Evolutionary conservation across 2,329 filamentous ascomycete species (phyloP).

Genomic region (Tolypocladium nubicola): DNA sequence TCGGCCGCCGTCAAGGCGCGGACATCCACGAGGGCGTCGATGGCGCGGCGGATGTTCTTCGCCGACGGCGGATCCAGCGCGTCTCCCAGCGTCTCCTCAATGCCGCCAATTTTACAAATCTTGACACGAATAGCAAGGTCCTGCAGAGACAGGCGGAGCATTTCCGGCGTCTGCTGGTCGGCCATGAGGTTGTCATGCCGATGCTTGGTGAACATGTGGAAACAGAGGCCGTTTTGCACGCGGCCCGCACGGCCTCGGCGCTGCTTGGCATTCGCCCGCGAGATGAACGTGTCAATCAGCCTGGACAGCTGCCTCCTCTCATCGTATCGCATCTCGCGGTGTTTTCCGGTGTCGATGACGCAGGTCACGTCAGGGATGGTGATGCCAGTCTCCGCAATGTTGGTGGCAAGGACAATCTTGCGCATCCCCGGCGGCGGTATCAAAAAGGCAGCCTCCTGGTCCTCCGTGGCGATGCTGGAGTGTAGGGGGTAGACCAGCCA

Average conservation of each 20-base stretch:
- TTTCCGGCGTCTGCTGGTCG: slow-evolving; percentile 92
- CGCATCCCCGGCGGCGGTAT: slow-evolving; percentile 71
- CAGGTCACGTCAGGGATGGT: slow-evolving; percentile 97
- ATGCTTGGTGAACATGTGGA: slow-evolving; percentile 87
- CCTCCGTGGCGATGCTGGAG: slow-evolving; percentile 89
- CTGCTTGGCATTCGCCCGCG: slow-evolving; percentile 90
- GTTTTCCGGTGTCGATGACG: slow-evolving; percentile 92
- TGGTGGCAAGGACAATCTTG: slow-evolving; percentile 94
- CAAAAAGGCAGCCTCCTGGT: slow-evolving; percentile 88
- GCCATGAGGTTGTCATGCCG: slow-evolving; percentile 77
- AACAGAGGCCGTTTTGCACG: slow-evolving; percentile 90
- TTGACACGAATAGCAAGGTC: slow-evolving; percentile 94
- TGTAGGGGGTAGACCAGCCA: slow-evolving; percentile 90
- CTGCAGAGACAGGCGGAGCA: slow-evolving; percentile 86
- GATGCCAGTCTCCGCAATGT: slow-evolving; percentile 97
- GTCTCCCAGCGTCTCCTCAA: slow-evolving; percentile 79
- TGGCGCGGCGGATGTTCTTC: slow-evolving; percentile 86
- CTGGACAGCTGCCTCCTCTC: slow-evolving; percentile 84
- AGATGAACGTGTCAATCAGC: slow-evolving; percentile 90
- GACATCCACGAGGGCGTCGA: slow-evolving; percentile 89
- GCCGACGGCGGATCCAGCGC: slow-evolving; percentile 83
- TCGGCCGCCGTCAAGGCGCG: slow-evolving; percentile 74
- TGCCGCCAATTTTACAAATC: slow-evolving; percentile 89
- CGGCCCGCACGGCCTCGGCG: slow-evolving; percentile 86
- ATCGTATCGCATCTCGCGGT: slow-evolving; percentile 95